Evolutionary conservation across 2,329 filamentous ascomycete species (phyloP).

Genomic region (Myriosclerotinia curreyana): DNA sequence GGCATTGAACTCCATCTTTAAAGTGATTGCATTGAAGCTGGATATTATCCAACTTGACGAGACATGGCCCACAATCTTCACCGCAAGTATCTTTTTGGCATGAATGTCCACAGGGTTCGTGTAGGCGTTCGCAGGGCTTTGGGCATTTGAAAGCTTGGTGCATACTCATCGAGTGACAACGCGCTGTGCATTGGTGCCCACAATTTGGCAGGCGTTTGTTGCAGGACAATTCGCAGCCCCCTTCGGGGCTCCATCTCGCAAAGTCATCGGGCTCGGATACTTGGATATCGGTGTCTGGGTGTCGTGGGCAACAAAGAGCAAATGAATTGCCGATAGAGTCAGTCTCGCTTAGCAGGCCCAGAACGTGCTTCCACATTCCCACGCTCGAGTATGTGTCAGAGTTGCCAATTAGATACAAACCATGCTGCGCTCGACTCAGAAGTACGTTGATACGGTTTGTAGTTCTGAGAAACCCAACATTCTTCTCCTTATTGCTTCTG

Average conservation of each 20-base stretch:
- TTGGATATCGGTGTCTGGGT: constrained; percentile 46
- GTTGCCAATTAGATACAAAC: constrained; percentile 71
- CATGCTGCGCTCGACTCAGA: constrained; percentile 63
- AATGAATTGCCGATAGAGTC: constrained; percentile 51
- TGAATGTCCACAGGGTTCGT: constrained; percentile 45
- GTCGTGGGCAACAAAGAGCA: constrained; percentile 58
- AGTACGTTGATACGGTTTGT: constrained; percentile 68
- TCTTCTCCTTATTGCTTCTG: constrained; percentile 59
- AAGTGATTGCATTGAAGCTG: constrained; percentile 45
- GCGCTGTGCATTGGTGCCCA: constrained; percentile 47
- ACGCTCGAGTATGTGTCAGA: constrained; percentile 54
- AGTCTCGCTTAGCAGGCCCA: constrained; percentile 48
- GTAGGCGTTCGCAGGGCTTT: constrained; percentile 46
- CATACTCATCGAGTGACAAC: constrained; percentile 49
- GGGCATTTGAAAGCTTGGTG: constrained; percentile 48
- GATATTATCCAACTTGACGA: constrained; percentile 37
- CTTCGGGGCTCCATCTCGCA: constrained; percentile 53
- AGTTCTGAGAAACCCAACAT: constrained; percentile 63
- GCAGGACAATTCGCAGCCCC: constrained; percentile 45
- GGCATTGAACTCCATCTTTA: constrained; percentile 40
- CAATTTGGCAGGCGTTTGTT: constrained; percentile 41
- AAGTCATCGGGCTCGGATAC: constrained; percentile 31
- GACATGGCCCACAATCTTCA: constrained; percentile 44
- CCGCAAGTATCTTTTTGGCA: constrained; percentile 46
- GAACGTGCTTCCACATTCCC: constrained; percentile 61